Evolutionary conservation across 805 yeast genomes (phyloP), one percentile per base, ranked within the genome.

Genomic region (Spathaspora boniae): DNA sequence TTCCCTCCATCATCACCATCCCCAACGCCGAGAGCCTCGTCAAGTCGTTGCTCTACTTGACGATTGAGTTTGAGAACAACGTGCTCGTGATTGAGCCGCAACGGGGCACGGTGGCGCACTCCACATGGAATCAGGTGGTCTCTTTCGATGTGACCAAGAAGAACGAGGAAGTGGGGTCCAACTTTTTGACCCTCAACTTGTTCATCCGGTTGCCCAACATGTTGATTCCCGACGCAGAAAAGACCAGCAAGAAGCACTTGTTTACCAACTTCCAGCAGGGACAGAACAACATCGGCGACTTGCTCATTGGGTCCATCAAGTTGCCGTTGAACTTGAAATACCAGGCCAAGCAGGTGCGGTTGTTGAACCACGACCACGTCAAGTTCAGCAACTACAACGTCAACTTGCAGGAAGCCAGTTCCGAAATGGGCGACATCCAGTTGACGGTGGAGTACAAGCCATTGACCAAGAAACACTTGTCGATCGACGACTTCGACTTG

Each of bases 1-100:
- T 80, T 29, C 81, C 86, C 27, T 70, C 82, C 11, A 65, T 73
- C 28, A 65, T 77, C 29, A 62, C 76, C 31, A 63, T 76, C 29
- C 80, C 85, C 11, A 72, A 74, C 20, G 79, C 46, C 12, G 66
- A 63, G 29, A 68, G 69, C 34, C 62, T 72, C 23, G 71, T 76
- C 43, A 78, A 78, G 46, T 76, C 93, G 12, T 71, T 95, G 41
- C 72, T 93, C 25, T 86, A 86, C 58, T 74, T 89, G 51, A 87
- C 95, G 2, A 71, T 93, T 29, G 99, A 93, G 60, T 91, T 88
- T 55, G 99, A 93, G 62, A 93, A 93, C 60, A 87, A 91, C 33
- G 93, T 89, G 46, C 82, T 93, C 44, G 74, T 88, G 11, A 79
- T 91, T 33, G 95, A 88, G 47, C 93, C 98, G 2, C 77, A 80